phyloP scores from a whole-genome alignment of 2,329 filamentous ascomycete genomes.

The Colletotrichum destructivum region DNA sequence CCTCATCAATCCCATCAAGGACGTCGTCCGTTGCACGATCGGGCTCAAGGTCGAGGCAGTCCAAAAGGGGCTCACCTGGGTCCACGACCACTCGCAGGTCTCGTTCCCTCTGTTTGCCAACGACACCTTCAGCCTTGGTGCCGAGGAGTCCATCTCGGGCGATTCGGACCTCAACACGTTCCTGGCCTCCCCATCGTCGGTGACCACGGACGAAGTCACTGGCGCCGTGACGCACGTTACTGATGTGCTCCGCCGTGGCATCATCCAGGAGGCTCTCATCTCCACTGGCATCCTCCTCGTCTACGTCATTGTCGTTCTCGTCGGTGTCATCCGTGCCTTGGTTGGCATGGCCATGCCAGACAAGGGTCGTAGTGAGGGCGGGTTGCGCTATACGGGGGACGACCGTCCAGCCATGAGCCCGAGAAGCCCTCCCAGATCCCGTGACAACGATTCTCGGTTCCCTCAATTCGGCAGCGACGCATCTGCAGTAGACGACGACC shows the following conservation, averaged over 20 bases:
- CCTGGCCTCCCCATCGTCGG: constrained; percentile 80
- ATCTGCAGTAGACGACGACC: constrained; percentile 42
- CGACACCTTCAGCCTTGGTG: constrained; percentile 87
- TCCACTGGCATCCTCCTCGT: constrained; percentile 80
- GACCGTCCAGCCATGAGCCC: constrained; percentile 49
- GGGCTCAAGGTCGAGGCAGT: constrained; percentile 88
- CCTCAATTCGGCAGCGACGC: constrained; percentile 40
- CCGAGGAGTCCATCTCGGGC: constrained; percentile 71
- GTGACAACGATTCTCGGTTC: constrained; percentile 36
- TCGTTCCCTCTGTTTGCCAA: constrained; percentile 83
- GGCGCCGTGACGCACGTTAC: constrained; percentile 81
- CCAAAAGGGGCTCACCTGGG: constrained; percentile 93
- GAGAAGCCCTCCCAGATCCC: constrained; percentile 43
- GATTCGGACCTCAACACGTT: constrained; percentile 77
- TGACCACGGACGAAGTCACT: constrained; percentile 86
- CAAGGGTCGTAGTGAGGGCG: constrained; percentile 73
- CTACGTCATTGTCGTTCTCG: constrained; percentile 83
- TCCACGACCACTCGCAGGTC: constrained; percentile 88
- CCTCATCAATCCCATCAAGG: constrained; percentile 82
- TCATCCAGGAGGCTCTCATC: constrained; percentile 86
- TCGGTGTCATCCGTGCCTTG: constrained; percentile 79
- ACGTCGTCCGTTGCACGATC: constrained; percentile 89
- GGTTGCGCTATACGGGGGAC: constrained; percentile 57
- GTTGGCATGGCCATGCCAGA: constrained; percentile 73
- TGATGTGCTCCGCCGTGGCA: constrained; percentile 74